These are phyloP conservation scores for Pyrenula aspistea DNA, from an alignment of 495 filamentous ascomycete genomes.

Conservation along the genomic window DNA sequence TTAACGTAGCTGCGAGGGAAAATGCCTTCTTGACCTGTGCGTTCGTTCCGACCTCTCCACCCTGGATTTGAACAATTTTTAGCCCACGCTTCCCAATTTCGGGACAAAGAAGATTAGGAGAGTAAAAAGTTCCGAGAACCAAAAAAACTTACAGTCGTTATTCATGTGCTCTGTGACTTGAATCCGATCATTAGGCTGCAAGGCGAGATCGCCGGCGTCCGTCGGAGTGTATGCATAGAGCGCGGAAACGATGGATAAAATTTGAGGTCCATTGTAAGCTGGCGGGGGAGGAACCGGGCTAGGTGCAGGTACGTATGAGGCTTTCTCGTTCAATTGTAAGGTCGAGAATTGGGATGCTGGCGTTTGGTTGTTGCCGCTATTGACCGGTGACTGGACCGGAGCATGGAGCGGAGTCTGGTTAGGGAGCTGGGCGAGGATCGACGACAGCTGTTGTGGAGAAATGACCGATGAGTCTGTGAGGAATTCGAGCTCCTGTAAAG, in stretches of 20 bases:
- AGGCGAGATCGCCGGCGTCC: slow-evolving; percentile 65
- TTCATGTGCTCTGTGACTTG: slow-evolving; percentile 85
- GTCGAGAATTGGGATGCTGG: slow-evolving; percentile 33
- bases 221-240: slow-evolving; percentile 71
- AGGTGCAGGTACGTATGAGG: slow-evolving; percentile 28
- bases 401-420: slow-evolving; percentile 38
- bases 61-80: slow-evolving; percentile 17
- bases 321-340: slow-evolving; percentile 39
- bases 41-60: slow-evolving; percentile 76
- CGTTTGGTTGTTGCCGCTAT: slow-evolving; percentile 17
- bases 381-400: slow-evolving; percentile 22
- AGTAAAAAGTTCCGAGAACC: not conserved
- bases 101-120: not conserved
- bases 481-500: slow-evolving; percentile 73
- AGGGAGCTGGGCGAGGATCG: slow-evolving; percentile 64
- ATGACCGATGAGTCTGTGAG: slow-evolving; percentile 71
- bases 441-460: slow-evolving; percentile 52
- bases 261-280: slow-evolving; percentile 39
- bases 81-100: slow-evolving; percentile 6
- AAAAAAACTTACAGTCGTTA: slow-evolving; percentile 55
- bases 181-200: slow-evolving; percentile 66
- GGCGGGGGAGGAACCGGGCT: slow-evolving; percentile 31
- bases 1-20: slow-evolving; percentile 87
- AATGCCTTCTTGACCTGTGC: slow-evolving; percentile 74
- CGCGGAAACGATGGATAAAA: slow-evolving; percentile 62